Evolutionary conservation across 495 filamentous ascomycete genomes (phyloP).

Genomic region (Talaromyces adpressus): DNA sequence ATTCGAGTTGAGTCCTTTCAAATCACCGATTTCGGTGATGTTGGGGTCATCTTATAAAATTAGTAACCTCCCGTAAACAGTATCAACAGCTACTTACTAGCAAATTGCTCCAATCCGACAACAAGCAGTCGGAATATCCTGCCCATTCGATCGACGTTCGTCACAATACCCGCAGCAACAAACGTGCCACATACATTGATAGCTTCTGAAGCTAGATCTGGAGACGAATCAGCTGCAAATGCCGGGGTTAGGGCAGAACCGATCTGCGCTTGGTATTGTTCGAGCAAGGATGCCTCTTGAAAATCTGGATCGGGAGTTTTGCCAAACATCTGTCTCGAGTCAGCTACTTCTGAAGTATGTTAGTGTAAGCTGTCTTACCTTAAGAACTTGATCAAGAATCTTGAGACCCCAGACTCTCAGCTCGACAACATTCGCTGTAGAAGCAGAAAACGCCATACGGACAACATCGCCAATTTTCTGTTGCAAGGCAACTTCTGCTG

Average conservation of each 20-base stretch:
- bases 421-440: constrained; percentile 86
- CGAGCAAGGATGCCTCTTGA: constrained; percentile 85
- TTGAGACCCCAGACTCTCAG: constrained; percentile 82
- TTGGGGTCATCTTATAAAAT: constrained; percentile 50
- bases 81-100: constrained; percentile 35
- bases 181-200: constrained; percentile 98
- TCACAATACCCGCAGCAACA: constrained; percentile 94
- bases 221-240: constrained; percentile 92
- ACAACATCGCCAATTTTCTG: constrained; percentile 87
- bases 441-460: constrained; percentile 94
- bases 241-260: constrained; percentile 93
- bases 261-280: constrained; percentile 98
- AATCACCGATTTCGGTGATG: constrained; percentile 82
- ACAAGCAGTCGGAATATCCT: constrained; percentile 90
- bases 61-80: constrained; percentile 6
- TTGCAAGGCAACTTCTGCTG: constrained; percentile 69
- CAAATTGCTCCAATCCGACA: constrained; percentile 86
- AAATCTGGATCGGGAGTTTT: constrained; percentile 95
- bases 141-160: constrained; percentile 96
- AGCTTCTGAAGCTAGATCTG: constrained; percentile 88
- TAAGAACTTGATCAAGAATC: constrained; percentile 88
- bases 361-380: constrained; percentile 29
- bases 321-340: constrained; percentile 68
- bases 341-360: background rate
- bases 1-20: constrained; percentile 91